Evolutionary conservation across 2,329 filamentous ascomycete genomes (phyloP), one percentile per base, ranked within the genome.

Genomic region (Penicillium brasilianum): DNA sequence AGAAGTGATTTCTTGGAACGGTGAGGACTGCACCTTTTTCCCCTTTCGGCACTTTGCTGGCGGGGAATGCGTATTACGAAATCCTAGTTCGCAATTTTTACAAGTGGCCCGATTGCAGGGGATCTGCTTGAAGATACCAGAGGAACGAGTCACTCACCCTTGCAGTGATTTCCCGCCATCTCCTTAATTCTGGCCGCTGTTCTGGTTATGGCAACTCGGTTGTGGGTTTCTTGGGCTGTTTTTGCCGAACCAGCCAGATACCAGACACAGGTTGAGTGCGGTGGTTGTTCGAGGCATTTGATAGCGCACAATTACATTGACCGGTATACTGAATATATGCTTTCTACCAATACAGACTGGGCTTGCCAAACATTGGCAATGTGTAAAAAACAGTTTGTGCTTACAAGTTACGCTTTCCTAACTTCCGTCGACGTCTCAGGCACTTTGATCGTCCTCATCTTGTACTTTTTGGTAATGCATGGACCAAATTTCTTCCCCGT

Each of bases 361-460:
- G 25, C 25, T 28, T 28, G 25, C 3, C 25, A 28, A 28, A 28
- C 25, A 28, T 28, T 28, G 25, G 6, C 25, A 28, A 3, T 28
- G 6, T 28, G 25, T 28, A 6, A 28, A 28, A 28, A 28, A 6
- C 6, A 28, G 25, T 28, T 28, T 6, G 25, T 28, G 25, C 25
- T 28, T 28, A 28, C 25, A 28, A n/a, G n/a, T n/a, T n/a, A n/a
- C n/a, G n/a, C n/a, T n/a, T n/a, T n/a, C n/a, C n/a, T n/a, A 0
- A 86, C 83, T 0, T 2, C 39, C 0, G 69, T 83, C 37, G 77
- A 76, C 3, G 82, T 86, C 18, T 77, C 78, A 16, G 83, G 83
- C 39, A 85, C 83, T 0, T 86, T 86, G 57, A 84, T 86, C 55
- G 83, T 85, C 5, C 78, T 87, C 43, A 84, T 87, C 49, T 81